Evolutionary conservation across 2,329 filamentous ascomycete species (phyloP).

Genomic region (Chrysoporthe deuterocubensis): DNA sequence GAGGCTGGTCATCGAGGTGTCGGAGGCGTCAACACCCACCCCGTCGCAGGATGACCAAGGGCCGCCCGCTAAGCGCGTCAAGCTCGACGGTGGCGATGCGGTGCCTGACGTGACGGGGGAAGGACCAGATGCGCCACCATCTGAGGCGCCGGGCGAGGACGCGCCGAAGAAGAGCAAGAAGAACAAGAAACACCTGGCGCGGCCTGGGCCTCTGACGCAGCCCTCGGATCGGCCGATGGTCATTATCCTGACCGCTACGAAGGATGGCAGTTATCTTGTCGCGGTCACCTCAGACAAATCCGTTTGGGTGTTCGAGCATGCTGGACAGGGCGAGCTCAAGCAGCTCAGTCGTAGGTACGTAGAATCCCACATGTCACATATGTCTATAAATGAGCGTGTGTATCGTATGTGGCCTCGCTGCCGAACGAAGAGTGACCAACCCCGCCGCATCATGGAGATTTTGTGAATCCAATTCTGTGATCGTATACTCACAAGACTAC

Average conservation of each 20-base stretch:
- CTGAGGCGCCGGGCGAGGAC: slow-evolving; percentile 32
- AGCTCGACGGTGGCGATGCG: slow-evolving; percentile 29
- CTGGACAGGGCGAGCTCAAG: slow-evolving; percentile 61
- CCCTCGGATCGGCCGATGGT: slow-evolving; percentile 49
- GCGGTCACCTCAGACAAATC: slow-evolving; percentile 90
- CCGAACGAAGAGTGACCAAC: not conserved
- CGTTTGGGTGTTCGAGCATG: slow-evolving; percentile 78
- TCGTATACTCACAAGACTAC: slow-evolving; percentile 35
- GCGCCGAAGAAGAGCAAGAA: slow-evolving; percentile 36
- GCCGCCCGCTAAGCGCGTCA: slow-evolving; percentile 37
- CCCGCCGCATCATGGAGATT: not conserved
- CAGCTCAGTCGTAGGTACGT: slow-evolving; percentile 73
- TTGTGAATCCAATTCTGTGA: not conserved
- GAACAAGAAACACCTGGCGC: slow-evolving; percentile 32
- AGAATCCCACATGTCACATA: slow-evolving; percentile 8
- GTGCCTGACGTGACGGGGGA: slow-evolving; percentile 29
- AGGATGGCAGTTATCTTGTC: slow-evolving; percentile 69
- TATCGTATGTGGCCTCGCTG: not conserved
- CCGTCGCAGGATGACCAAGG: slow-evolving; percentile 18
- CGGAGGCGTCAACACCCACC: slow-evolving; percentile 18
- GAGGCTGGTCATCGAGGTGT: slow-evolving; percentile 16
- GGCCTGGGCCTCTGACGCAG: slow-evolving; percentile 17
- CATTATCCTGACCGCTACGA: slow-evolving; percentile 67
- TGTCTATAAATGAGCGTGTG: too few species aligned
- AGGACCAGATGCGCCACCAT: slow-evolving; percentile 20